Base-by-base conservation (phyloP, 305 asterid genomes). In the Ajuga reptans region DNA sequence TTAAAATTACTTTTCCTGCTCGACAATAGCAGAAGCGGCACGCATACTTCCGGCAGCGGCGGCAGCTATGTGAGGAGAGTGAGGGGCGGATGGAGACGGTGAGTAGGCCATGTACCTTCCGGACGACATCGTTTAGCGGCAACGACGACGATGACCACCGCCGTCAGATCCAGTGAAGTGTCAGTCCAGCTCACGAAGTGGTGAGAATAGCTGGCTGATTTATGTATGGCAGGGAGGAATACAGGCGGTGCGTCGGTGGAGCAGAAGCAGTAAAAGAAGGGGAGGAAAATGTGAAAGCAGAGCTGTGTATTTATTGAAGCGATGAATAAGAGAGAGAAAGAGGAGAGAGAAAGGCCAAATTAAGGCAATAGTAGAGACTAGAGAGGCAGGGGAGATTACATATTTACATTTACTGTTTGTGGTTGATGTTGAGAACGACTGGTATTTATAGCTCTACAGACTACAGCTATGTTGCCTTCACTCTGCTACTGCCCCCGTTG, bases 91-190 rank as follows among this genome's bases (percentile, higher is more conserved):
- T 0, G 80, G 82, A 15, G 81, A 75, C 0, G 82, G 82, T 16
- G 79, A 78, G 78, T 75, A 80, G 4, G 78, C 73, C 84, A 80
- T 80, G 73, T 80, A 80, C 77, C 84, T 80, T 9, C 79, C 84
- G 46, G 81, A 80, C 69, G 82, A 77, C 84, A 80, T 79, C 43
- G 49, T 72, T 21, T 15, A 6, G 59, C 64, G 65, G 76, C 63
- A 42, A 72, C 74, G 65, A 43, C 74, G 72, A 51, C 14, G 65
- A 47, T 10, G 17, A 47, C 39, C 9, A 69, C 37, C 53, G 75
- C 77, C 75, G 79, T 61, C 75, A 77, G 81, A 80, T 77, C 75
- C 75, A 54, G 11, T 62, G 21, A 74, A 42, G 39, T n/a, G 68
- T 37, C 50, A 50, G 37, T 46, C 16, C 66, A 80, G 36, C 62